phyloP scores from a whole-genome alignment of 2,329 filamentous ascomycete species.

The Pseudogymnoascus sp. region DNA sequence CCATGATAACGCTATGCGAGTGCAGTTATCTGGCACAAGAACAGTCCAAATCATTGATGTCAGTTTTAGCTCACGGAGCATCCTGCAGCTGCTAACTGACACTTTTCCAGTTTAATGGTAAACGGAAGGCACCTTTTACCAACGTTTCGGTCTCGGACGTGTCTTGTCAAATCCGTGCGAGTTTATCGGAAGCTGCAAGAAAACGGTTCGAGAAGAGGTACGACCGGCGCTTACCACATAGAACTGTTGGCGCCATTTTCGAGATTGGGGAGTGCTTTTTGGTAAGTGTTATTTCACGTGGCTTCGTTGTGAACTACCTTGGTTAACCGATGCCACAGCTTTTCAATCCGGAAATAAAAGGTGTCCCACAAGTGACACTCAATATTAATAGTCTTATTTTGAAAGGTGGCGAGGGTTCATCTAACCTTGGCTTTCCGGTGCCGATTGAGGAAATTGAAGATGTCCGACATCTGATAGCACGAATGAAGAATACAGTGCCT shows the following conservation, averaged over 20 bases:
- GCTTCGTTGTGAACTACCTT: background rate
- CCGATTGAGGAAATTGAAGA: background rate
- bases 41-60: background rate
- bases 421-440: background rate
- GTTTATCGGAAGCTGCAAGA: background rate
- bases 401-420: constrained; percentile 3
- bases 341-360: background rate
- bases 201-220: background rate
- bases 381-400: background rate
- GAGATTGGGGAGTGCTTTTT: background rate
- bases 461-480: background rate
- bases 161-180: background rate
- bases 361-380: constrained; percentile 2
- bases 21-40: constrained; percentile 3
- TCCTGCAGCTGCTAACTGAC: background rate
- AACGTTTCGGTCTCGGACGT: background rate
- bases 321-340: background rate
- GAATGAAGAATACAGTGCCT: background rate
- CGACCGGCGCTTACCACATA: background rate
- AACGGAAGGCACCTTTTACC: background rate
- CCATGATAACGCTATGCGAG: background rate
- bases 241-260: background rate
- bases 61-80: background rate
- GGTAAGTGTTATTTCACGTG: background rate
- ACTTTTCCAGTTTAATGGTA: background rate